Evolutionary conservation across 2,329 filamentous ascomycete genomes (phyloP), one percentile per base, ranked within the genome.

Genomic region (Alternaria postmessia): DNA sequence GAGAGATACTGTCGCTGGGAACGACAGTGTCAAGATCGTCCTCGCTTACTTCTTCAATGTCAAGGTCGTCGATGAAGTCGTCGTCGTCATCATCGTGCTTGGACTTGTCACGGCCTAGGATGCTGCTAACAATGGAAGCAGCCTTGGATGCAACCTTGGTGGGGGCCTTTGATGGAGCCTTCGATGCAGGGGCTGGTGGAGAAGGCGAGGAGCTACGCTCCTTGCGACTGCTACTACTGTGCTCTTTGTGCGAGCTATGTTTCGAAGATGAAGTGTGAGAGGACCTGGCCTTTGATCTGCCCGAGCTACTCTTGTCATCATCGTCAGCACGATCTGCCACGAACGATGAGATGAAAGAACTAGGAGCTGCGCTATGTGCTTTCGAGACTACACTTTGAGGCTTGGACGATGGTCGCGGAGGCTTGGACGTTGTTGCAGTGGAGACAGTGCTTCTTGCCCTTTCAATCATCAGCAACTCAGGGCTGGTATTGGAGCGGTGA

Each of bases 1-100:
- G 80, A 14, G 80, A 82, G 61, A 84, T 83, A 54, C 79, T 81
- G 59, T 84, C 82, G 59, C 81, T 80, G 1, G 82, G 82, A 3
- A 80, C 77, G 2, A 84, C 79, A 4, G 81, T 83, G 61, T 80
- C 80, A 51, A 72, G 69, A 56, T 83, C 78, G 11, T 69, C 64
- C 48, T 71, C 68, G 20, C 67, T 70, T 26, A 71, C 39, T 20
- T 76, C 70, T n/a, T 74, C 73, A 43, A 75, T 71, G n/a, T 75
- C 75, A n/a, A 71, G 65, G 20, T 79, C 78, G 51, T 81, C 78
- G 30, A 74, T 71, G 30, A 75, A 69, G 54, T 75, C 71, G 38
- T 70, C 65, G 28, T 79, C 69, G 36, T 70, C 65, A 32, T 79
- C 69, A 5, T 78, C 71, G 36, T 64, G 65, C n/a, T 70, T 74